Conservation (phyloP, 192 early-diverging fungal species). For the Backusella circina region DNA sequence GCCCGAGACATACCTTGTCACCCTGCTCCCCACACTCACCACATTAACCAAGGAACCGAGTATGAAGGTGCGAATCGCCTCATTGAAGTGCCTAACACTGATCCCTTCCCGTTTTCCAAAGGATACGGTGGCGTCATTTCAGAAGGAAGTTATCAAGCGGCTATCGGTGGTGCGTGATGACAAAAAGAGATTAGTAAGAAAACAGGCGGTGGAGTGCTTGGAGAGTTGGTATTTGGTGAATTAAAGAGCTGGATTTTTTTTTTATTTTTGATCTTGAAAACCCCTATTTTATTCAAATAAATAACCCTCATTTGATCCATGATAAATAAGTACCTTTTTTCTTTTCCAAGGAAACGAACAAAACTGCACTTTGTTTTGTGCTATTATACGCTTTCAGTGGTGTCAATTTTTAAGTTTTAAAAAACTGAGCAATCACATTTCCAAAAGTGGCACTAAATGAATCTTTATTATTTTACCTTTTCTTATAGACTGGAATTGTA, state of each 20-base stretch:
- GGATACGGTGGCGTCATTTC: conserved; percentile 57
- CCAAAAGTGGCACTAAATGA: no score
- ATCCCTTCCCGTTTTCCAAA: conserved; percentile 62
- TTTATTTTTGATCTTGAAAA: no score
- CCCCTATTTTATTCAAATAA: no score
- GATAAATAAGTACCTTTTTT: no score
- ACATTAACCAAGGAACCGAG: conserved; percentile 29
- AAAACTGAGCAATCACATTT: no score
- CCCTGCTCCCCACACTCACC: conserved; percentile 39
- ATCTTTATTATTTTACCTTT: no score
- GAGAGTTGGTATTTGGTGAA: conserved; percentile 67
- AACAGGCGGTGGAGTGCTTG: conserved; percentile 82
- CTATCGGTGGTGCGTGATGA: conserved; percentile 78
- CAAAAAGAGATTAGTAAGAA: conserved; percentile 80
- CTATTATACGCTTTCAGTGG: no score
- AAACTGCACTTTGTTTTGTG: no score
- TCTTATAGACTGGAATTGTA: no score
- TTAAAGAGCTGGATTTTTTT: background rate
- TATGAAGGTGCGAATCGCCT: conserved; percentile 59
- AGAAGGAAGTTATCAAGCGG: conserved; percentile 55
- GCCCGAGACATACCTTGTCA: conserved; percentile 39
- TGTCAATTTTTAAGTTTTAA: no score
- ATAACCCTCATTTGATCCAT: no score
- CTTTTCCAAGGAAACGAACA: no score
- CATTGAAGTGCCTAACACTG: conserved; percentile 64